Percentiles rank a stretch among this genome's conserved stretches.
These are phyloP conservation scores for Venturia nashicola DNA, from an alignment of 2,329 filamentous ascomycete species.

Conservation along the genomic window DNA sequence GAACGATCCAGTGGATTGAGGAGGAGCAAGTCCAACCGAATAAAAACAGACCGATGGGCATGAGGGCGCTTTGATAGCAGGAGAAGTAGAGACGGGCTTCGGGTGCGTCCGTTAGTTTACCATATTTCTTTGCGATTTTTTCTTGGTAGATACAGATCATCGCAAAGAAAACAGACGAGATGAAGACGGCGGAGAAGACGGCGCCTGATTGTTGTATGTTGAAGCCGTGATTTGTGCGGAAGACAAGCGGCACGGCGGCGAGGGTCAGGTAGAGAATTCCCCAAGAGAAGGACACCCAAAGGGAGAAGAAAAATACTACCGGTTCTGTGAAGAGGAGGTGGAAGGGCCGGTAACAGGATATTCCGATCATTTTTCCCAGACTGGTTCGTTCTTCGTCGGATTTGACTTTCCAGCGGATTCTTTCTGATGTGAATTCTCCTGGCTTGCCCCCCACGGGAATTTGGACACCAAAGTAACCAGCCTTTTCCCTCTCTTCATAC, in stretches of 20 bases:
- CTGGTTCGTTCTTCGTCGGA: slow-evolving; percentile 65
- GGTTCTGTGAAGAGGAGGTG: slow-evolving; percentile 64
- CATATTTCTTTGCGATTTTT: slow-evolving; percentile 41
- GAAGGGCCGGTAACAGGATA: slow-evolving; percentile 69
- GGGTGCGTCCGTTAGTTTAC: slow-evolving; percentile 34
- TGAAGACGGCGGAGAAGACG: slow-evolving; percentile 61
- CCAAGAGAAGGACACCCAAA: slow-evolving; percentile 88
- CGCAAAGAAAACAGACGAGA: slow-evolving; percentile 55
- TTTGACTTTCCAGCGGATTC: slow-evolving; percentile 69
- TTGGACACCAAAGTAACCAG: slow-evolving; percentile 46
- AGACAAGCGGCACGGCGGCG: slow-evolving; percentile 67
- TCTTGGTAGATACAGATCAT: slow-evolving; percentile 62
- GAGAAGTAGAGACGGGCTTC: slow-evolving; percentile 76
- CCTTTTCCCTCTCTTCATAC: slow-evolving; percentile 60
- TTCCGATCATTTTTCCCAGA: slow-evolving; percentile 54
- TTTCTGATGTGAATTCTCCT: slow-evolving; percentile 20
- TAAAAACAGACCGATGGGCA: slow-evolving; percentile 72
- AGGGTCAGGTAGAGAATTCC: slow-evolving; percentile 80
- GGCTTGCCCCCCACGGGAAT: slow-evolving; percentile 21
- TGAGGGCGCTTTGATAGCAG: slow-evolving; percentile 60
- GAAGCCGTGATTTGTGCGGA: slow-evolving; percentile 55
- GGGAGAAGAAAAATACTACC: slow-evolving; percentile 72
- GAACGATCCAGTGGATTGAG: slow-evolving; percentile 58
- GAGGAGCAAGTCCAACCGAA: slow-evolving; percentile 60
- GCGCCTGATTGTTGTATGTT: slow-evolving; percentile 53